Conservation (phyloP, 805 yeast genomes). For the Barnettozyma botsteinii region DNA sequence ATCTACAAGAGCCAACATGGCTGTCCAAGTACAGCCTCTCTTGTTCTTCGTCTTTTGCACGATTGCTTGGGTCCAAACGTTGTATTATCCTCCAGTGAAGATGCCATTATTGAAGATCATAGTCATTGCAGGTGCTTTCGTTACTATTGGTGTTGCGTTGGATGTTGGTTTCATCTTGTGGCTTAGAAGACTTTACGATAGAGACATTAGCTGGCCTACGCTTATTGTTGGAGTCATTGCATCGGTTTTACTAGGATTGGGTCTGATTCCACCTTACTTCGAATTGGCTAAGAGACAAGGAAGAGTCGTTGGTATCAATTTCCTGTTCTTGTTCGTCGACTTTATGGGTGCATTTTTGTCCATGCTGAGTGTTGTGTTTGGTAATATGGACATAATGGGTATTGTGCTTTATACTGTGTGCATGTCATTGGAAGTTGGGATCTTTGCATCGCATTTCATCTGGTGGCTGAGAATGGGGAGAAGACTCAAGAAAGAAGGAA, state of each 20-base stretch:
- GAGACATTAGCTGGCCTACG: conserved; percentile 67
- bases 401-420: conserved; percentile 62
- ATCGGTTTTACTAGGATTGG: conserved; percentile 66
- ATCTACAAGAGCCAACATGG: conserved; percentile 63
- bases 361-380: conserved; percentile 54
- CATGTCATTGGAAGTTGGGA: conserved; percentile 63
- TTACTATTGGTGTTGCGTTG: conserved; percentile 44
- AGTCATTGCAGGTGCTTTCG: conserved; percentile 32
- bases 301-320: conserved; percentile 84
- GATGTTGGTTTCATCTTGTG: conserved; percentile 71
- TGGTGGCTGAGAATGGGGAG: conserved; percentile 44
- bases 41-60: conserved; percentile 69
- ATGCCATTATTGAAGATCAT: conserved; percentile 34
- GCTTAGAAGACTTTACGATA: conserved; percentile 50
- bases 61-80: conserved; percentile 60
- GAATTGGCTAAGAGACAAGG: conserved; percentile 79
- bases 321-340: conserved; percentile 70
- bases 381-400: conserved; percentile 64
- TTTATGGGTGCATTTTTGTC: conserved; percentile 80
- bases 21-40: conserved; percentile 84
- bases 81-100: conserved; percentile 70
- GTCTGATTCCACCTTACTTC: conserved; percentile 84
- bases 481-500: conserved; percentile 1
- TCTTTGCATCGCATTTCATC: conserved; percentile 51
- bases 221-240: conserved; percentile 79